These are phyloP conservation scores for Populus pruinosa DNA, from an alignment of 345 rosid species.

Conservation along the genomic window DNA sequence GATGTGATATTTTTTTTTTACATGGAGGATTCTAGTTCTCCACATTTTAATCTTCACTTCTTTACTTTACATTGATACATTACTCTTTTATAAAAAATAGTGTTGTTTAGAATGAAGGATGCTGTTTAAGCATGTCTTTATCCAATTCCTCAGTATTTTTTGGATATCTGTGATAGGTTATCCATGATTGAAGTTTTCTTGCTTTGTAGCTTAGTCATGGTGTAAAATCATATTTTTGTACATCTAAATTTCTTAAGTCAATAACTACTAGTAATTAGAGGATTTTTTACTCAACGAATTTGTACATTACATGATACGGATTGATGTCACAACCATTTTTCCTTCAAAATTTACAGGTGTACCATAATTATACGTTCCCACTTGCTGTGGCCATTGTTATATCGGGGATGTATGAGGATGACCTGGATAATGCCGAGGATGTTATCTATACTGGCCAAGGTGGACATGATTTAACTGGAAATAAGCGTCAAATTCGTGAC, in stretches of 20 bases:
- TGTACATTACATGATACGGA: neutral
- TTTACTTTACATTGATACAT: no score
- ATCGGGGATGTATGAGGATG: conserved; percentile 97
- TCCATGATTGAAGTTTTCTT: neutral
- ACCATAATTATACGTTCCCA: conserved; percentile 50
- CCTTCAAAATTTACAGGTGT: conserved; percentile 38
- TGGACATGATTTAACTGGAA: conserved; percentile 74
- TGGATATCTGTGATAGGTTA: neutral
- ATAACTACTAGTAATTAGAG: neutral
- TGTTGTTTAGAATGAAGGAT: neutral
- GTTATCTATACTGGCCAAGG: conserved; percentile 94
- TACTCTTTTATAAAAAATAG: neutral
- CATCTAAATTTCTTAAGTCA: neutral
- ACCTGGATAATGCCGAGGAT: conserved; percentile 86
- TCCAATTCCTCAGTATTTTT: neutral
- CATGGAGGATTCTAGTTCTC: neutral
- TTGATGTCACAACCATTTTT: neutral
- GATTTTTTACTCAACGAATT: neutral
- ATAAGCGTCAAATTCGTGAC: conserved; percentile 78
- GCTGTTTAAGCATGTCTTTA: neutral
- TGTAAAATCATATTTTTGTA: neutral
- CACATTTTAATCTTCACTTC: neutral
- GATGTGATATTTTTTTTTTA: neutral
- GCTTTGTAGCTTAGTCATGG: neutral
- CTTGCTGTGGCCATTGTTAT: conserved; percentile 70